Conservation (phyloP, 2,329 filamentous ascomycete species). For the Monilinia aucupariae region DNA sequence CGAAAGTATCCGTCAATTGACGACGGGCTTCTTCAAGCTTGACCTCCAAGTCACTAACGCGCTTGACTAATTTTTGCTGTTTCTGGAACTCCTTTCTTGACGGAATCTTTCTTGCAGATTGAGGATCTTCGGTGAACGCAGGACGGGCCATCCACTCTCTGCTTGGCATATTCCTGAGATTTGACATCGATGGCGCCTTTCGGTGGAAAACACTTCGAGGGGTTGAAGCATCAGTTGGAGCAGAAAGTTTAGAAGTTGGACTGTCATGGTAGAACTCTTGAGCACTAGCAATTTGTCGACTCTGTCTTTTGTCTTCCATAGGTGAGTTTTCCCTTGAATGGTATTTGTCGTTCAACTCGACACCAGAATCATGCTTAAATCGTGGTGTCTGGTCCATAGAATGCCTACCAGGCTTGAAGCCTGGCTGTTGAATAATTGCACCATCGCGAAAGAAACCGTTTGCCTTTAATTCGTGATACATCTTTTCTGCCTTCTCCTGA, state of each 20-base stretch:
- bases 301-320: constrained; percentile 30
- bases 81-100: constrained; percentile 53
- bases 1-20: constrained; percentile 47
- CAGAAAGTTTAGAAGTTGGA: constrained; percentile 17
- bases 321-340: constrained; percentile 17
- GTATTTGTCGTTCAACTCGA: constrained; percentile 23
- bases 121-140: background rate
- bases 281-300: constrained; percentile 26
- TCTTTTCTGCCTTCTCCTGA: constrained; percentile 44
- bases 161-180: constrained; percentile 24
- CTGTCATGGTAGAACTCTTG: constrained; percentile 17
- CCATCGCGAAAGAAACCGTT: constrained; percentile 40
- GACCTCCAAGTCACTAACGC: constrained; percentile 54
- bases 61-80: constrained; percentile 52
- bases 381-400: constrained; percentile 6
- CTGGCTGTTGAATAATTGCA: constrained; percentile 32
- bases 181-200: constrained; percentile 28
- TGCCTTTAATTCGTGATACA: constrained; percentile 50
- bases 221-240: constrained; percentile 17
- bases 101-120: constrained; percentile 39
- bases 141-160: constrained; percentile 7
- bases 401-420: background rate
- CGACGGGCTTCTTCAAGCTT: constrained; percentile 51
- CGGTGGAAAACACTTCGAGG: constrained; percentile 24
- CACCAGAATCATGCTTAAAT: constrained; percentile 32